phyloP scores from a whole-genome alignment of 1,284 basidiomycete species.

The Boletus semigastroideus region DNA sequence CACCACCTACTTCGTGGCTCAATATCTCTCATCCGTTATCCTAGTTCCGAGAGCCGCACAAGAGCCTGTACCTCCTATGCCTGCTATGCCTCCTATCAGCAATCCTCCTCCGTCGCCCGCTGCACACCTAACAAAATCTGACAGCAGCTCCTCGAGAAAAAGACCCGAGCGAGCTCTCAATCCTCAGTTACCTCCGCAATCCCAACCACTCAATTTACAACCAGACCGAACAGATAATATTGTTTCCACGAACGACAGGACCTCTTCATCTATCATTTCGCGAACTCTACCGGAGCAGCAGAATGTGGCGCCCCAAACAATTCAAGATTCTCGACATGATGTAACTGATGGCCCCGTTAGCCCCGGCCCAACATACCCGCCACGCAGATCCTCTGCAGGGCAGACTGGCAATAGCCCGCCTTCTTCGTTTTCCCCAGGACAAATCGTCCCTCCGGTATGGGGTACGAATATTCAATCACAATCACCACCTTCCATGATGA shows the following conservation, averaged over 20 bases:
- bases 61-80: slow-evolving; percentile 59
- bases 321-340: slow-evolving; percentile 9
- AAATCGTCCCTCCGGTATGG: slow-evolving; percentile 42
- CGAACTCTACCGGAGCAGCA: slow-evolving; percentile 8
- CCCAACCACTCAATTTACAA: slow-evolving; percentile 1
- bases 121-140: neutral
- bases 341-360: slow-evolving; percentile 1
- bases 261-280: slow-evolving; percentile 2
- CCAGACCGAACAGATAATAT: neutral
- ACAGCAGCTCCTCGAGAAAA: slow-evolving; percentile 4
- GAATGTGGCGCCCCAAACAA: slow-evolving; percentile 1
- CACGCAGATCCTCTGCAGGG: slow-evolving; percentile 21
- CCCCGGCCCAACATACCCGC: slow-evolving; percentile 10
- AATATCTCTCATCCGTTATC: slow-evolving; percentile 3
- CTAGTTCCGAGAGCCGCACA: slow-evolving; percentile 60
- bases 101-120: slow-evolving; percentile 16
- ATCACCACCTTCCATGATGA: slow-evolving; percentile 18
- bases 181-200: slow-evolving; percentile 12
- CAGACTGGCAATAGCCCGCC: slow-evolving; percentile 18
- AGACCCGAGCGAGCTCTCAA: slow-evolving; percentile 28
- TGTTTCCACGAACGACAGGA: neutral
- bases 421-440: slow-evolving; percentile 38
- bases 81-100: slow-evolving; percentile 45
- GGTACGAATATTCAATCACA: slow-evolving; percentile 40
- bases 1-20: neutral